Evolutionary conservation across 306 rosid species (phyloP), one percentile per base, ranked within the genome.

Genomic region (Ochetophila trinervis): DNA sequence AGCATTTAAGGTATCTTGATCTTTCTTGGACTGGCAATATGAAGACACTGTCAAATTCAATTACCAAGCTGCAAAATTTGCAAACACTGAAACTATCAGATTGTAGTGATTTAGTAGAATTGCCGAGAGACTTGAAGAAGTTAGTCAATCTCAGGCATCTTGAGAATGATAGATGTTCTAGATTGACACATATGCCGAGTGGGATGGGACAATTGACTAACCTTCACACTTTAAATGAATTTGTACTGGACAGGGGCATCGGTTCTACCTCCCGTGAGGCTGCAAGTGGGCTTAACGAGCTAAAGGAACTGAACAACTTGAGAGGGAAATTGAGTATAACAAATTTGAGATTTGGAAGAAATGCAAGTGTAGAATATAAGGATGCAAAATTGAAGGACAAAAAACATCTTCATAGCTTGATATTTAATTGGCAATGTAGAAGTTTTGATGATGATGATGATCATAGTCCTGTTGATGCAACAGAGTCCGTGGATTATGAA

Each of bases 401-500:
- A 32, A 6, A 18, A 15, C 34, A 30, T 51, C 49, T 65, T 34
- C 18, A 1, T 8, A n/a, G 49, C 11, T 34, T 65, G 30, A 18
- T 5, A 0, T 32, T 32, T 18, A n/a, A n/a, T 3, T 65, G 69
- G 32, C 4, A 1, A 27, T 1, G 4, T 27, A 2, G 2, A 27
- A 27, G 32, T 4, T 1, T 1, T 27, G 32, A 27, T 27, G 4
- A 27, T 27, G 21, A 27, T 24, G 6, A 35, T 12, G 5, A 4
- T 5, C n/a, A 4, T 8, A 8, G 14, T 24, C n/a, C 13, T 17
- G 47, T 4, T 32, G 24, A 5, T 3, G 34, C 5, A 10, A 42
- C 27, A 15, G 17, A 21, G 6, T 11, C 7, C 20, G 14, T 0
- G 34, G 7, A 9, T 57, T 70, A 71, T 75, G 79, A 78, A 53